Evolutionary conservation across 495 filamentous ascomycete genomes (phyloP), one percentile per base, ranked within the genome.

Genomic region (Penicillium tannophilum): DNA sequence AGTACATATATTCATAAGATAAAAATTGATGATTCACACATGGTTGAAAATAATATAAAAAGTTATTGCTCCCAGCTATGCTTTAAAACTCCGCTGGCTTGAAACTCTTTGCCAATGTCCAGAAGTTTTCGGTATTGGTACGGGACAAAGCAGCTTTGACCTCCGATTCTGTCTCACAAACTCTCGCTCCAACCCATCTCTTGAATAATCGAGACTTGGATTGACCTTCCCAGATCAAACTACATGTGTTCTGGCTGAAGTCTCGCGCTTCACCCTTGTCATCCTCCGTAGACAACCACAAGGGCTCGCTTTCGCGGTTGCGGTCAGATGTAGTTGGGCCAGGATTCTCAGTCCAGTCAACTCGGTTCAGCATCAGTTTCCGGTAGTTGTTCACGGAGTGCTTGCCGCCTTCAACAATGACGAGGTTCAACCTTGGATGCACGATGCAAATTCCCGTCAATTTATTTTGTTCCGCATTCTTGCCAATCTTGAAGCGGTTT

Each of bases 81-180:
- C 17, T 17, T 52, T 43, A 52, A 1, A 39, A 52, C 36, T 76
- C 75, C 49, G 59, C 64, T 55, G 71, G 75, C 60, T 81, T 79
- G 50, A 77, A 67, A 58, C 81, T 88, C 84, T 96, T 98, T 3
- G 92, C 94, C 69, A 92, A 76, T n/a, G 87, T 88, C 94, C 94
- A 99, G 66, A 98, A 92, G 64, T 86, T 95, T 70, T 98, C 94
- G 85, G 97, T 88, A 77, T 96, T 97, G 7, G 83, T 82, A 62
- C 89, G 84, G 4, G 84, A 75, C 61, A 99, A 71, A 35, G 86
- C 82, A 60, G 97, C 90, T 74, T 89, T 89, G 8, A 94, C 94
- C 65, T 92, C 86, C 24, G 84, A 84, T 71, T 99, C 94, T 9
- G 88, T 92, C 72, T 96, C 95, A 69, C 90, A 95, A 7, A 91